A percentile compares a stretch with the other conserved stretches of the same genome.
Evolutionary conservation across 2,329 filamentous ascomycete species (phyloP).

Genomic region (Aspergillus felis): DNA sequence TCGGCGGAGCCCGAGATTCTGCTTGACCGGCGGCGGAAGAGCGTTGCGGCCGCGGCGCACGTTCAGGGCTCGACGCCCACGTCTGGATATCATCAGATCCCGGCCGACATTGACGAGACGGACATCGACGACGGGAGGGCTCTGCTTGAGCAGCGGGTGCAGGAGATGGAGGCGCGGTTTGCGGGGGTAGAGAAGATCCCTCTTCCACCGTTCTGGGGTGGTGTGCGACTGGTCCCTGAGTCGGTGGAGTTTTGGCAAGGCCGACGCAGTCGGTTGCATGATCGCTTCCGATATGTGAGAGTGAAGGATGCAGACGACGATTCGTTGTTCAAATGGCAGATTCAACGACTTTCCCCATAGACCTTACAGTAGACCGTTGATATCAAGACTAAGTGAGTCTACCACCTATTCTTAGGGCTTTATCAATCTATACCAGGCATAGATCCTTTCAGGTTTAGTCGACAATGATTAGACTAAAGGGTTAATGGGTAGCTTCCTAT

Average conservation of each 20-base stretch:
- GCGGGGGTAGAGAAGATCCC: conserved; percentile 74
- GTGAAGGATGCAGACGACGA: conserved; percentile 57
- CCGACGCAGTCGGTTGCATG: conserved; percentile 81
- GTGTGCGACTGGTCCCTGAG: conserved; percentile 77
- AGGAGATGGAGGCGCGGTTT: conserved; percentile 72
- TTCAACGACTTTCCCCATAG: conserved; percentile 40
- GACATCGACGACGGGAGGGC: conserved; percentile 63
- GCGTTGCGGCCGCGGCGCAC: conserved; percentile 16
- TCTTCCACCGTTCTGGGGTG: conserved; percentile 92
- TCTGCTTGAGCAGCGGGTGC: conserved; percentile 72
- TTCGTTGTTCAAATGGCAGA: conserved; percentile 43
- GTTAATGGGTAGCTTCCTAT: too few species aligned
- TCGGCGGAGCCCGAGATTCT: conserved; percentile 27
- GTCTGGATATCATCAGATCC: conserved; percentile 16
- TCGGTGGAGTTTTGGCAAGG: conserved; percentile 96
- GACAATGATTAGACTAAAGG: too few species aligned
- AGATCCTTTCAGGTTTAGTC: neutral
- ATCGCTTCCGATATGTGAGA: conserved; percentile 82
- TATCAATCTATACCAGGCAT: neutral
- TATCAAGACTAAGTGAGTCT: neutral
- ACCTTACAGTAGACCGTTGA: conserved; percentile 1
- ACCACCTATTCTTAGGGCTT: neutral
- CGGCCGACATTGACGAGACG: conserved; percentile 27
- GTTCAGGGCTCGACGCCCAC: neutral
- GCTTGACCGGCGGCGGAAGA: conserved; percentile 23